phyloP scores from a whole-genome alignment of 139 green algal genomes.

The Zygnema circumcarinatum region DNA sequence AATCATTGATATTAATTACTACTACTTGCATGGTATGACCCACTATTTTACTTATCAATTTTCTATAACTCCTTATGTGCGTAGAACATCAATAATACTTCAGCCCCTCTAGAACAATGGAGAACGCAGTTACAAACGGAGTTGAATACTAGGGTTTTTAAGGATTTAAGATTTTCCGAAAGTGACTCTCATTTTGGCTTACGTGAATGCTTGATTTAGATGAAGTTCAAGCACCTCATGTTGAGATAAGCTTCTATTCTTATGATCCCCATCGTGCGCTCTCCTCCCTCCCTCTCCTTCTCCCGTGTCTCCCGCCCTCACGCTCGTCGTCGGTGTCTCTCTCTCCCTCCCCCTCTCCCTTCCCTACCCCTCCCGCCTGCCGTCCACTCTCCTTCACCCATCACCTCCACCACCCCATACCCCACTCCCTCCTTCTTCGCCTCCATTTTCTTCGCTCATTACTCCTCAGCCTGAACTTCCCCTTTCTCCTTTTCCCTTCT shows the following conservation, averaged over 20 bases:
- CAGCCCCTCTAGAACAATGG: no score
- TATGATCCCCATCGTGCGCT: background rate
- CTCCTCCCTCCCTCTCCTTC: background rate
- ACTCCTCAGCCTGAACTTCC: background rate
- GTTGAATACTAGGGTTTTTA: no score
- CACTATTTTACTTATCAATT: background rate
- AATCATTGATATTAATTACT: background rate
- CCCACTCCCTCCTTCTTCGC: slow-evolving; percentile 18
- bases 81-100: slow-evolving; percentile 13
- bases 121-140: no score
- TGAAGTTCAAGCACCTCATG: no score
- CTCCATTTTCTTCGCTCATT: slow-evolving; percentile 34
- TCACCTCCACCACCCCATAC: background rate
- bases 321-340: background rate
- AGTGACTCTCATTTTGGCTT: no score
- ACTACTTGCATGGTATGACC: background rate
- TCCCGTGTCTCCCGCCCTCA: background rate
- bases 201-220: no score
- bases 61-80: no score
- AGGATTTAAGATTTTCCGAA: no score
- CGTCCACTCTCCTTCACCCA: background rate
- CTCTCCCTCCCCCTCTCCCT: background rate
- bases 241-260: background rate
- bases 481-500: background rate
- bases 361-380: background rate